Evolutionary conservation across 305 asterid genomes (phyloP).

Genomic region (Rubia tinctorum): DNA sequence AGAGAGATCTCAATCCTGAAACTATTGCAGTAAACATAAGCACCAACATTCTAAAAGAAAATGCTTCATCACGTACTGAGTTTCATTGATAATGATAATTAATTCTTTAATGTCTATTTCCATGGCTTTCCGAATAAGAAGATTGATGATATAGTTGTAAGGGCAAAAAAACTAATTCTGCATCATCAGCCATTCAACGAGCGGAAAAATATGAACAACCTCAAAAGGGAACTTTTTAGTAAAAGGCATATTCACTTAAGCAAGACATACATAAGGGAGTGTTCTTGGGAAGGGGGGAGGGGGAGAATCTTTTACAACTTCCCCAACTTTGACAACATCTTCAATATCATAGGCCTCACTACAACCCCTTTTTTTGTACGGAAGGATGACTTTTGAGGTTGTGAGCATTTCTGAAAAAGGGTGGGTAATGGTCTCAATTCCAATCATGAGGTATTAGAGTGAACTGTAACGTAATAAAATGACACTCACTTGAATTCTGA

Average conservation of each 20-base stretch:
- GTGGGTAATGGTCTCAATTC: constrained; percentile 18
- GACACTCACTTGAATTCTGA: constrained; percentile 68
- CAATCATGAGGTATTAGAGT: constrained; percentile 2
- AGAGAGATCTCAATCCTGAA: not conserved
- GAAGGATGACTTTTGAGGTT: constrained; percentile 90
- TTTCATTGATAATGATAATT: constrained; percentile 90
- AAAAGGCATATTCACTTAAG: constrained; percentile 16
- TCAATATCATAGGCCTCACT: constrained; percentile 94
- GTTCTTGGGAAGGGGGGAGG: not conserved
- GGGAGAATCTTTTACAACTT: constrained; percentile 66
- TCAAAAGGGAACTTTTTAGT: constrained; percentile 43
- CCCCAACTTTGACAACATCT: constrained; percentile 94
- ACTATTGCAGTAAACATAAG: not conserved
- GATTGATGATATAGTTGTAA: constrained; percentile 79
- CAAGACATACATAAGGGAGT: constrained; percentile 1
- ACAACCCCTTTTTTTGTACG: constrained; percentile 88
- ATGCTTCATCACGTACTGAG: constrained; percentile 65
- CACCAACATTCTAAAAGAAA: constrained; percentile 2
- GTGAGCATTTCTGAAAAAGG: constrained; percentile 55
- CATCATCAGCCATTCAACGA: constrained; percentile 74
- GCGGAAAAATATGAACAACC: constrained; percentile 97
- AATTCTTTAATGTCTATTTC: constrained; percentile 69
- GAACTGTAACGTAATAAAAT: constrained; percentile 9
- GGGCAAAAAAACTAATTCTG: constrained; percentile 94
- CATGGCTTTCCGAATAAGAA: constrained; percentile 81